Conservation (phyloP, 1,284 basidiomycete genomes). For the Taiwanofungus camphoratus region DNA sequence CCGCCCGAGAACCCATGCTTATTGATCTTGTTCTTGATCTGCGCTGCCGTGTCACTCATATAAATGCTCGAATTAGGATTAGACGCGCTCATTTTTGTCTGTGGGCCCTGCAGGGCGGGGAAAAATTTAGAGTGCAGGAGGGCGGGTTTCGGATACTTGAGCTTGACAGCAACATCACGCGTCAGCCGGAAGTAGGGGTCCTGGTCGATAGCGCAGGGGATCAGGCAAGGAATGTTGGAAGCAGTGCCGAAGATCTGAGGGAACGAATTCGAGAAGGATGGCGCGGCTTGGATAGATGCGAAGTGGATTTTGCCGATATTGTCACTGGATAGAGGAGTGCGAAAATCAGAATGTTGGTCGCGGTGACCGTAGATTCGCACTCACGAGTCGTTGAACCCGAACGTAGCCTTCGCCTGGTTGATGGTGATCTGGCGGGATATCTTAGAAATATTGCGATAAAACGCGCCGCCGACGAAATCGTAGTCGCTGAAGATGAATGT, state of each 20-base stretch:
- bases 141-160: conserved; percentile 94
- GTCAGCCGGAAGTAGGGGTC: conserved; percentile 97
- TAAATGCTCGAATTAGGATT: conserved; percentile 88
- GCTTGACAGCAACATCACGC: conserved; percentile 87
- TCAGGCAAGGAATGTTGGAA: conserved; percentile 86
- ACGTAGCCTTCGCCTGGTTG: conserved; percentile 91
- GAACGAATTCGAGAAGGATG: conserved; percentile 98
- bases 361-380: conserved; percentile 25
- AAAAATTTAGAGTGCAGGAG: conserved; percentile 97
- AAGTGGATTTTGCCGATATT: conserved; percentile 99
- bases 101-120: conserved; percentile 94
- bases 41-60: conserved; percentile 90
- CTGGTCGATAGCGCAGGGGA: conserved; percentile 99
- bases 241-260: conserved; percentile 92
- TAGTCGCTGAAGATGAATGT: conserved; percentile 98
- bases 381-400: conserved; percentile 93
- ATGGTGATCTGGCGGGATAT: conserved; percentile 92
- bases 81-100: conserved; percentile 98
- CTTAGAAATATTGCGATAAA: conserved; percentile 93
- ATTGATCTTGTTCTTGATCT: conserved; percentile 99
- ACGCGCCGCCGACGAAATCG: conserved; percentile 84
- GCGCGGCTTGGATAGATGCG: conserved; percentile 94
- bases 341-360: background rate
- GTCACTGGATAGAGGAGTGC: conserved; percentile 74
- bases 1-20: conserved; percentile 90